Percentiles rank a stretch among this genome's conserved stretches.
Evolutionary conservation across 2,329 filamentous ascomycete genomes (phyloP).

Genomic region (Zasmidium citrigriseum): DNA sequence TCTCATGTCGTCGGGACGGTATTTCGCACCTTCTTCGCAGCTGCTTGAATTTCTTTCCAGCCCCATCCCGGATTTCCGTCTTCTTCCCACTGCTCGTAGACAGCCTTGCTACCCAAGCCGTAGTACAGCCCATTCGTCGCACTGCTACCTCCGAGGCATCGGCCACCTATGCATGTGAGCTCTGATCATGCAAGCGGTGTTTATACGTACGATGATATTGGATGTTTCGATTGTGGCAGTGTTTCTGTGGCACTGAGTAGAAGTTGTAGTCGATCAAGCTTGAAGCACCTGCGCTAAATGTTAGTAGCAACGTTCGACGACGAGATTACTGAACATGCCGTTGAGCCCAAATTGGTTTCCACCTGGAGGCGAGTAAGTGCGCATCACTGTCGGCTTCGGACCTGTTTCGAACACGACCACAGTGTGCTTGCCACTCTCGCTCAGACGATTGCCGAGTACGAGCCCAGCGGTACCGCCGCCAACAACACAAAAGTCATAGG

Average conservation of each 20-base stretch:
- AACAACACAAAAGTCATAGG: conserved; percentile 21
- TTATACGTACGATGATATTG: conserved; percentile 13
- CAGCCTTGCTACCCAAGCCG: conserved; percentile 11
- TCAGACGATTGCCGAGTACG: conserved; percentile 23
- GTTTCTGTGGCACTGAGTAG: conserved; percentile 12
- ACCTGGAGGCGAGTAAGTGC: conserved; percentile 14
- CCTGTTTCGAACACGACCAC: conserved; percentile 22
- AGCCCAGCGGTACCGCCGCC: conserved; percentile 25
- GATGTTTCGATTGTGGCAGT: conserved; percentile 19
- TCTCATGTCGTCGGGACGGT: too few relatives aligned
- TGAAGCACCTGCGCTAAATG: too few relatives aligned
- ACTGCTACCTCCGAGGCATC: conserved; percentile 19
- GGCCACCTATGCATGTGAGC: conserved; percentile 1
- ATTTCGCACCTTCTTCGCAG: conserved; percentile 14
- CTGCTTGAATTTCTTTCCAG: conserved; percentile 10
- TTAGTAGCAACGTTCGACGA: too few relatives aligned
- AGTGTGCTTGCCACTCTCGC: conserved; percentile 17
- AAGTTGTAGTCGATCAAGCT: conserved; percentile 23
- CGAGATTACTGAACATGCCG: too few relatives aligned
- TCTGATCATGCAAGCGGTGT: too few relatives aligned
- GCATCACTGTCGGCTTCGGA: conserved; percentile 12
- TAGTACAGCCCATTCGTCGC: conserved; percentile 20
- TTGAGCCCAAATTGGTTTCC: conserved; percentile 20
- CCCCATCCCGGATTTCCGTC: conserved; percentile 20
- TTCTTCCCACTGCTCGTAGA: conserved; percentile 17